Evolutionary conservation across 1,284 basidiomycete genomes (phyloP).

Genomic region (Marasmius sp.): DNA sequence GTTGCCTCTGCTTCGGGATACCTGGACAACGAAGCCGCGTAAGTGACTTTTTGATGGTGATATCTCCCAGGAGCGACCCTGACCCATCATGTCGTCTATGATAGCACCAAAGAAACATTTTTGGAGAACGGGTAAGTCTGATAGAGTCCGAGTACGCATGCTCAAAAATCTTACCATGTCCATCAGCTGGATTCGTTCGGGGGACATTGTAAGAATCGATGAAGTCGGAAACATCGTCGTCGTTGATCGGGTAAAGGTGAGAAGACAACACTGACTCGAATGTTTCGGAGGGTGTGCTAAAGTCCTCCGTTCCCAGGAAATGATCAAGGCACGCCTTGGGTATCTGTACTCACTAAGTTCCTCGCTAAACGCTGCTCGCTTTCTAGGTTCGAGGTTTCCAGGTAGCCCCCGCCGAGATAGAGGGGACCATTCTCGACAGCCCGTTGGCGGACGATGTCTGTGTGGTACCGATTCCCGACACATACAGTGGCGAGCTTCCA

Average conservation of each 20-base stretch:
- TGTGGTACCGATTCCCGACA: slow-evolving; percentile 63
- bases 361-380: not conserved
- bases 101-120: slow-evolving; percentile 34
- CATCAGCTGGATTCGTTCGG: slow-evolving; percentile 52
- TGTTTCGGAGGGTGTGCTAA: not conserved
- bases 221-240: slow-evolving; percentile 48
- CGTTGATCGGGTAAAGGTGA: slow-evolving; percentile 53
- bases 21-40: slow-evolving; percentile 49
- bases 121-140: slow-evolving; percentile 27
- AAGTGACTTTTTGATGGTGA: slow-evolving; percentile 21
- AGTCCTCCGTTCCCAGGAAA: slow-evolving; percentile 23
- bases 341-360: not conserved
- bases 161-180: not conserved
- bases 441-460: slow-evolving; percentile 51
- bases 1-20: slow-evolving; percentile 47
- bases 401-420: slow-evolving; percentile 52
- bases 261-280: not conserved
- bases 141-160: not conserved
- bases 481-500: slow-evolving; percentile 63
- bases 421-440: slow-evolving; percentile 59
- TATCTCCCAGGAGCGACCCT: not conserved
- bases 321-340: slow-evolving; percentile 25
- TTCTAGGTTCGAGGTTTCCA: slow-evolving; percentile 42
- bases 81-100: not conserved
- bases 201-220: slow-evolving; percentile 47